Base-by-base conservation (phyloP, 2,329 filamentous ascomycete species). In the Xylariaceae sp. region DNA sequence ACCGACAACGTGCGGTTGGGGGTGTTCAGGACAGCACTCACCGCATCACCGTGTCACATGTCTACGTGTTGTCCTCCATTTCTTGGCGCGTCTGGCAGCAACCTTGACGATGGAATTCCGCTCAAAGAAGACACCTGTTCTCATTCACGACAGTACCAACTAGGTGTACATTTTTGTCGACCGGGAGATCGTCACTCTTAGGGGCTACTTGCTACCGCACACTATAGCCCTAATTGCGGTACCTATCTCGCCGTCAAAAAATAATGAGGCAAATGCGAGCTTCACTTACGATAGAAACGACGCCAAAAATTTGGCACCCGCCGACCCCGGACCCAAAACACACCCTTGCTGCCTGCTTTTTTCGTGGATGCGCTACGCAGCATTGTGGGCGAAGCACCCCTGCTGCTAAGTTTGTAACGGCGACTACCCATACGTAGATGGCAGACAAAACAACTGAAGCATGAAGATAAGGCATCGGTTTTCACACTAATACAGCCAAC, bases 321-420 rank as follows among this genome's bases (percentile, higher is more conserved):
- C 23, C 23, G 23, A 30, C 23, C 23, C 23, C 23, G 23, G 23
- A 30, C 23, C 23, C 23, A 30, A 30, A 30, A 30, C 23, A 30
- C 4, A 30, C 23, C 23, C 23, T 30, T 30, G 23, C 23, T 30
- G 23, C 23, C 23, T 30, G 5, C 5, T 30, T 30, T 30, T 30
- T 30, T 30, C 23, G 9, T 13, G 10, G 41, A n/a, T 45, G 13
- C 41, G 30, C 49, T n/a, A 34, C 23, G n/a, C 18, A 30, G 23
- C 23, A 30, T 30, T 37, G 17, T 18, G 54, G 37, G 55, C 34
- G 51, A 56, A 55, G 48, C 35, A 57, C 56, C 61, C 61, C 58
- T 61, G 61, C 58, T 23, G 60, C 58, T 53, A 61, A 57, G 55
- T 44, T 18, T 63, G 58, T 55, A 59, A 56, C 53, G 59, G 53